Base-by-base conservation (phyloP, 148 eudicot genomes). In the Rhododendron griersonianum region DNA sequence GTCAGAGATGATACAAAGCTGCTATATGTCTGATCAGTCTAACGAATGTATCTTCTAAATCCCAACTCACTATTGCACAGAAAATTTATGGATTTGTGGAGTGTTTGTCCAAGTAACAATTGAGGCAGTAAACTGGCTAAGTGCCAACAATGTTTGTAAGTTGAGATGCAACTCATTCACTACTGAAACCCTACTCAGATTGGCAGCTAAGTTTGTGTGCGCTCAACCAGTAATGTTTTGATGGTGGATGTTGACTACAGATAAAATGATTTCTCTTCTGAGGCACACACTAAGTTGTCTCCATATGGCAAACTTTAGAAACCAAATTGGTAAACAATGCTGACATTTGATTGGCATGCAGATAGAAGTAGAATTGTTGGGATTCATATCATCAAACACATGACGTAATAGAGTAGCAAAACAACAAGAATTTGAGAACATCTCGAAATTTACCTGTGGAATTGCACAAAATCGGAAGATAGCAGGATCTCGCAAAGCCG, bases 391-490 rank as follows among this genome's bases (percentile, higher is more conserved):
- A 30, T n/a, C 0, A 59, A 19, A 28, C 23, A 28, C 59, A 83
- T 30, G 18, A 33, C 77, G 18, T 78, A 65, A 78, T 61, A 57
- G 50, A 57, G 39, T 75, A 37, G 19, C 76, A 71, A 47, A 81
- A 25, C 50, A 48, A 63, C 84, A 82, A 35, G 10, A 45, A 74
- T 41, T 53, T 48, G 37, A 50, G 78, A 69, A 5, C 57, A 85
- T 65, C 39, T 30, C 5, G 7, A 71, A 30, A 30, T 71, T n/a
- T 91, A 95, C 99, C 91, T 97, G 99, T 55, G 99, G 99, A 86
- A 97, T 95, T 80, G 99, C 99, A 94, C 99, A 97, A 88, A 97
- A 97, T 73, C 95, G 92, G 86, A 95, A 95, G 84, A 90, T 92
- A 61, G 95, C 88, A 80, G 88, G 91, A 91, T 90, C 91, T n/a